Evolutionary conservation across 345 rosid species (phyloP).

Genomic region (Diplotaxis tenuifolia): DNA sequence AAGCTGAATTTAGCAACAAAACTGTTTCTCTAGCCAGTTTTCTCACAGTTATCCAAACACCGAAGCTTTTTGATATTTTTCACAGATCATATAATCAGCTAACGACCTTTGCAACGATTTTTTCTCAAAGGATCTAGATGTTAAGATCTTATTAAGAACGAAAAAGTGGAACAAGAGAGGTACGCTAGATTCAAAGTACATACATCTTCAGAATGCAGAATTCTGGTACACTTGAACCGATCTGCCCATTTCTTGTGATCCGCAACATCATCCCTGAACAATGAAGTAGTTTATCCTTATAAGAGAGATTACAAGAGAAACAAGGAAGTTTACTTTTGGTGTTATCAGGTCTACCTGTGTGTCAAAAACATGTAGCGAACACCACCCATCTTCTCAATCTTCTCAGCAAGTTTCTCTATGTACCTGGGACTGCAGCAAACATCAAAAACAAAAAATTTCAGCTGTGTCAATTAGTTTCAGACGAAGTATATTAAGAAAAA

Average conservation of each 20-base stretch:
- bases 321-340: not conserved
- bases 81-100: not conserved
- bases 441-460: not conserved
- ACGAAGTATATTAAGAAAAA: not conserved
- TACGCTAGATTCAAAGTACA: conserved; percentile 4
- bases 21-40: conserved; percentile 5
- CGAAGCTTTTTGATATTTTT: not conserved
- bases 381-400: conserved; percentile 57
- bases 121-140: not conserved
- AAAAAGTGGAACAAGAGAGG: not conserved
- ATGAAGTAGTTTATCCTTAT: conserved; percentile 24
- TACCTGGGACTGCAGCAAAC: conserved; percentile 55
- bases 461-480: not conserved
- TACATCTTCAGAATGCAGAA: conserved; percentile 61
- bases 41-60: conserved; percentile 2
- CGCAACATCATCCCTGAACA: conserved; percentile 65
- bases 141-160: not conserved
- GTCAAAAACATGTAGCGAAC: conserved; percentile 59
- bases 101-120: not conserved
- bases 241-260: conserved; percentile 67
- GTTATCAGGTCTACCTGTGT: conserved; percentile 43
- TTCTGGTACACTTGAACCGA: conserved; percentile 47
- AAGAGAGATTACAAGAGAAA: conserved; percentile 7
- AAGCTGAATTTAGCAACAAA: not conserved
- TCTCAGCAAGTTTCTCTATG: conserved; percentile 47